These are phyloP conservation scores for Chaetomium sp. DNA, from an alignment of 2,329 filamentous ascomycete species.

Conservation along the genomic window DNA sequence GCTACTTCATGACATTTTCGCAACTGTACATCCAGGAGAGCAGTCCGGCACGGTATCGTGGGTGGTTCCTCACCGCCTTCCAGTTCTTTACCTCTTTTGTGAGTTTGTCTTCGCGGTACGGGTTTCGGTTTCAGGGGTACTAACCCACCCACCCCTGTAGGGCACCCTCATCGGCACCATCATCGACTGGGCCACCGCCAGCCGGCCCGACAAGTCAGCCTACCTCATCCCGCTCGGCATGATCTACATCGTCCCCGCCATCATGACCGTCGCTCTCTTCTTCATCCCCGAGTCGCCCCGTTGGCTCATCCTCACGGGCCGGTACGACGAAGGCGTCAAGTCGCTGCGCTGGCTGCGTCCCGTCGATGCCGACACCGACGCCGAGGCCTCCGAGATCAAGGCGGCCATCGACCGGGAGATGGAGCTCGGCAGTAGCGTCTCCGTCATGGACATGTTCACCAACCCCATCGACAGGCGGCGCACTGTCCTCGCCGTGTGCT, in stretches of 20 bases:
- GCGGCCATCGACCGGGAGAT: conserved; percentile 42
- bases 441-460: conserved; percentile 51
- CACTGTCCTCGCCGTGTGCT: conserved; percentile 51
- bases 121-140: background rate
- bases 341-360: conserved; percentile 44
- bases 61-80: conserved; percentile 44
- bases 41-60: conserved; percentile 38
- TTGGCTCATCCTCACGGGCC: conserved; percentile 44
- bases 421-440: conserved; percentile 39
- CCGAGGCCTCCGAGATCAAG: conserved; percentile 45
- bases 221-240: conserved; percentile 48
- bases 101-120: conserved; percentile 28
- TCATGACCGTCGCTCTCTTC: conserved; percentile 43
- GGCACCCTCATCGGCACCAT: conserved; percentile 48
- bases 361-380: conserved; percentile 37
- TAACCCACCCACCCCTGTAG: conserved; percentile 1
- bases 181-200: conserved; percentile 53
- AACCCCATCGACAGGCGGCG: conserved; percentile 56
- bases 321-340: conserved; percentile 40
- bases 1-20: conserved; percentile 58
- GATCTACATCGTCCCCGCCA: conserved; percentile 44
- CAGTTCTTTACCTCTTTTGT: conserved; percentile 40
- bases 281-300: conserved; percentile 47
- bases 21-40: conserved; percentile 43
- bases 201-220: conserved; percentile 41